These are phyloP conservation scores for Solanum etuberosum DNA, from an alignment of 257 asterid species.

Conservation along the genomic window DNA sequence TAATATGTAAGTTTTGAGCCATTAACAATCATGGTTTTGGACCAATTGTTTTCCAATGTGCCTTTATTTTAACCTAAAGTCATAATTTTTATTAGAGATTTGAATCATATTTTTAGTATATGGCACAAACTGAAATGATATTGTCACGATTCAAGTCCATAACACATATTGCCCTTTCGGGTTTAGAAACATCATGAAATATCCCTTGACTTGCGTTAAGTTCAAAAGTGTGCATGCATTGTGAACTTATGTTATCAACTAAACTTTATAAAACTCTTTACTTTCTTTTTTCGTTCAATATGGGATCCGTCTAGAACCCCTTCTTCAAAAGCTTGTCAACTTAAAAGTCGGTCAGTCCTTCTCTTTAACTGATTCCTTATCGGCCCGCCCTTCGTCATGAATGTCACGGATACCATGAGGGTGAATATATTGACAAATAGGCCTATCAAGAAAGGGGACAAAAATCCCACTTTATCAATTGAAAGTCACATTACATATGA, in stretches of 20 bases:
- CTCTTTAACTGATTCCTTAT: not conserved
- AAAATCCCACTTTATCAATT: not conserved
- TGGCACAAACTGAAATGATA: not conserved
- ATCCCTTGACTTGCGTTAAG: not conserved
- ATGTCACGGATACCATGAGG: not conserved
- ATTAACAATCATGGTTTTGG: not conserved
- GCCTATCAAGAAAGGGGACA: not conserved
- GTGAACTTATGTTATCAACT: not conserved
- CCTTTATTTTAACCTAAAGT: not conserved
- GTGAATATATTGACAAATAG: not conserved
- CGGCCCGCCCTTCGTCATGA: not conserved
- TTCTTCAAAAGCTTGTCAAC: not conserved
- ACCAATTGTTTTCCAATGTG: not conserved
- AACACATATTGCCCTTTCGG: not conserved
- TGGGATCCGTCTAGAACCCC: not conserved
- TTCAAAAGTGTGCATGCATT: not conserved
- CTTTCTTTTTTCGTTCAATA: not conserved
- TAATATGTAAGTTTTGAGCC: not conserved
- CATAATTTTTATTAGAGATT: not conserved
- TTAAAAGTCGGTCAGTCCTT: not conserved
- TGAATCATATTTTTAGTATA: not conserved
- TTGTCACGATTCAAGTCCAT: not conserved
- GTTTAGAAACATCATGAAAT: not conserved
- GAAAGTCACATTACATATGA: constrained; percentile 9
- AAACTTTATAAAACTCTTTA: not conserved